A percentile compares a stretch with the other conserved stretches of the same genome.
Evolutionary conservation across 306 rosid species (phyloP).

Genomic region (Prinsepia uniflora): DNA sequence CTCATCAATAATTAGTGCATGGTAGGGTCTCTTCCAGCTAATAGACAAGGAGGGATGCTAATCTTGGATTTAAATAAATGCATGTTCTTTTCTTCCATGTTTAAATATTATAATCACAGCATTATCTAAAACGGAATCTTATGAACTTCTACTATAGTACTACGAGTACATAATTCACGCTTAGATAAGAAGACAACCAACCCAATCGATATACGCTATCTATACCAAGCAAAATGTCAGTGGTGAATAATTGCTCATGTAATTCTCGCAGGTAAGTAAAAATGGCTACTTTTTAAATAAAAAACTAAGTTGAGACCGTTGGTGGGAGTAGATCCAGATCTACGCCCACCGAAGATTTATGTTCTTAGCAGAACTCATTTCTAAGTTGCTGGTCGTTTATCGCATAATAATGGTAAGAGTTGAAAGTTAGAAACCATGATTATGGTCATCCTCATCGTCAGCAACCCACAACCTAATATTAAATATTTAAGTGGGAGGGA

Average conservation of each 20-base stretch:
- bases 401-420: background rate
- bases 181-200: background rate
- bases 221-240: background rate
- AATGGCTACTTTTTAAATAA: no score
- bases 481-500: constrained; percentile 30
- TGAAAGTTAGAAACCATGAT: background rate
- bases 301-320: no score
- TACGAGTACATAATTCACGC: background rate
- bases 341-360: no score
- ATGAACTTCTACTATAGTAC: background rate
- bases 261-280: no score
- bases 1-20: constrained; percentile 31
- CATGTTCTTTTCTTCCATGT: constrained; percentile 10
- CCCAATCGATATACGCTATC: background rate
- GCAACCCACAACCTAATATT: background rate
- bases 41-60: background rate
- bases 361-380: no score
- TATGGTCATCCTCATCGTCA: background rate
- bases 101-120: background rate
- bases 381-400: background rate
- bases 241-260: no score
- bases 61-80: background rate
- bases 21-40: constrained; percentile 30
- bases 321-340: no score
- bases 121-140: background rate